These are phyloP conservation scores for Chrysosporium queenslandicum DNA, from an alignment of 2,329 filamentous ascomycete genomes.

Conservation along the genomic window DNA sequence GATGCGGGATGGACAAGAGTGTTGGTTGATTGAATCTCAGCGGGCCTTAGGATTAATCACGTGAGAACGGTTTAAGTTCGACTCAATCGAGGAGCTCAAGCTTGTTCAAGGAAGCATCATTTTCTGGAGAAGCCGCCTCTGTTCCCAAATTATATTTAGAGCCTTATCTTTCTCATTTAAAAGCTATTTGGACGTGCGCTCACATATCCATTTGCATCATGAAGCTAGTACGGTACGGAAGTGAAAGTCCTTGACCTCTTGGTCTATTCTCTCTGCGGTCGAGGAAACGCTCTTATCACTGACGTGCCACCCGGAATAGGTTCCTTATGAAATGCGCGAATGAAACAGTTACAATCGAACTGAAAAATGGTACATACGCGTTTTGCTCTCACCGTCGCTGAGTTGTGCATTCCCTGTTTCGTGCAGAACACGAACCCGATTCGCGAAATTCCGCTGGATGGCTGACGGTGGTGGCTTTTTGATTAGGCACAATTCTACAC, in stretches of 20 bases:
- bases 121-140: not conserved
- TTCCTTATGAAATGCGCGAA: constrained; percentile 99
- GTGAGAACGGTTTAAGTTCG: not conserved
- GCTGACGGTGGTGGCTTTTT: not conserved
- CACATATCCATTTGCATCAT: constrained; percentile 45
- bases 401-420: no score
- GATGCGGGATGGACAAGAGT: no score
- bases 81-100: not conserved
- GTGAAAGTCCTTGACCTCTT: not conserved
- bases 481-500: constrained; percentile 78
- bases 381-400: no score
- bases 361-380: constrained; percentile 72
- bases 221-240: constrained; percentile 88
- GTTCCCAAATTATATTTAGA: not conserved
- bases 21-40: no score
- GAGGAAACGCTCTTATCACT: not conserved
- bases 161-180: not conserved
- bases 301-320: constrained; percentile 41
- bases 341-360: constrained; percentile 94
- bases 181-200: not conserved
- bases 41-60: no score
- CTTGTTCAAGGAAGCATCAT: not conserved
- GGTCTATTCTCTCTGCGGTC: not conserved
- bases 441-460: no score
- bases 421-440: no score